Percentiles rank a stretch among this genome's conserved stretches.
phyloP scores from a whole-genome alignment of 441 rosid genomes.

The Hura crepitans region DNA sequence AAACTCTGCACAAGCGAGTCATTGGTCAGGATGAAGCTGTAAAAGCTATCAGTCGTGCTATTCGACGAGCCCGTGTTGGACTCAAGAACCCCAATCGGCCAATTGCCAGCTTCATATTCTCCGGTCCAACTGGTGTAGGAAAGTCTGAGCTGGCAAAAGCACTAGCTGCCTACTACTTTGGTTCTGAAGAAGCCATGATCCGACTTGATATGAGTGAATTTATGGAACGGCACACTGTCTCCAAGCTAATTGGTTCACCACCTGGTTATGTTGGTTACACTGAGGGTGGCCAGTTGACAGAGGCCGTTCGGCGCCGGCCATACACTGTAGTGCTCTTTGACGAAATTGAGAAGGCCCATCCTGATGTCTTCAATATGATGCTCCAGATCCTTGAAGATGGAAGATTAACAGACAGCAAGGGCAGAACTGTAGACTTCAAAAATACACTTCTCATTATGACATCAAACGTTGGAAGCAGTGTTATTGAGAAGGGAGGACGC shows the following conservation, averaged over 20 bases:
- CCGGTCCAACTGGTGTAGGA: conserved; percentile 99
- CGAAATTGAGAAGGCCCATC: conserved; percentile 97
- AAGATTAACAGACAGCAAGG: conserved; percentile 94
- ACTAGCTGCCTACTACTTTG: conserved; percentile 87
- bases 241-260: conserved; percentile 96
- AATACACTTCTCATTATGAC: conserved; percentile 97
- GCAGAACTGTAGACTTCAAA: conserved; percentile 95
- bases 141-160: conserved; percentile 96
- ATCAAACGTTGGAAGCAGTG: conserved; percentile 93
- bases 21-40: conserved; percentile 99
- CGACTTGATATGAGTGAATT: conserved; percentile 98
- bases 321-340: conserved; percentile 87
- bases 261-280: conserved; percentile 98
- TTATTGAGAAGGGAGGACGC: conserved; percentile 91
- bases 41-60: conserved; percentile 86
- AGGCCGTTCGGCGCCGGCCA: conserved; percentile 94
- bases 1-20: conserved; percentile 83
- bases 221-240: conserved; percentile 95
- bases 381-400: conserved; percentile 99
- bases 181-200: conserved; percentile 96
- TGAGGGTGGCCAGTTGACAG: conserved; percentile 95
- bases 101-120: conserved; percentile 95
- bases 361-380: conserved; percentile 98
- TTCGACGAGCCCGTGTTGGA: conserved; percentile 96
- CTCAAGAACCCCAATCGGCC: conserved; percentile 95